These are phyloP conservation scores for Debaryomycetaceae sp. DNA, from an alignment of 1,139 yeast species.

Conservation along the genomic window DNA sequence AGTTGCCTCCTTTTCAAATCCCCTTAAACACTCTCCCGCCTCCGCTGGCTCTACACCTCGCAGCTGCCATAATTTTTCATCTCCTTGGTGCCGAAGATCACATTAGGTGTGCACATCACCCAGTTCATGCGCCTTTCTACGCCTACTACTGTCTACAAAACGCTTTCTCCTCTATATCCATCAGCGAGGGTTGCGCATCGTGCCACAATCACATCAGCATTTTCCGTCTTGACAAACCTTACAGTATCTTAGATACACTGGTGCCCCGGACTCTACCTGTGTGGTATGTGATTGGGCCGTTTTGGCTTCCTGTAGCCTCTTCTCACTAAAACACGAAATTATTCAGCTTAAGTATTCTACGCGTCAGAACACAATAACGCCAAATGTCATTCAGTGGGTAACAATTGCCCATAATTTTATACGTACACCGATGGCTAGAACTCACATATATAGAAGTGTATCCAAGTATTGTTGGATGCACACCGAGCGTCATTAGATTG, in stretches of 20 bases:
- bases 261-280: background rate
- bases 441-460: background rate
- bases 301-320: background rate
- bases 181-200: too few species aligned
- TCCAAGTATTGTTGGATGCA: background rate
- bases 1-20: too few species aligned
- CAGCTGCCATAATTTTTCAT: too few species aligned
- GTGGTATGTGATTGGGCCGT: background rate
- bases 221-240: background rate
- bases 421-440: background rate
- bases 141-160: too few species aligned
- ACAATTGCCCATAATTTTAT: background rate
- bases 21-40: too few species aligned
- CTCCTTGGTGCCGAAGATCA: too few species aligned
- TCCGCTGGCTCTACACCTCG: too few species aligned
- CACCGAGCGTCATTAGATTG: background rate
- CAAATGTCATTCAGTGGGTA: background rate
- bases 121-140: too few species aligned
- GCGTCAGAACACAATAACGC: background rate
- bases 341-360: background rate
- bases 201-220: too few species aligned
- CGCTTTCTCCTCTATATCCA: too few species aligned
- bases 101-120: too few species aligned
- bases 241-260: background rate
- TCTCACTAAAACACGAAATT: background rate